Evolutionary conservation across 176 grass and related monocot genomes (phyloP), one percentile per base, ranked within the genome.

Genomic region (Zea luxurians): DNA sequence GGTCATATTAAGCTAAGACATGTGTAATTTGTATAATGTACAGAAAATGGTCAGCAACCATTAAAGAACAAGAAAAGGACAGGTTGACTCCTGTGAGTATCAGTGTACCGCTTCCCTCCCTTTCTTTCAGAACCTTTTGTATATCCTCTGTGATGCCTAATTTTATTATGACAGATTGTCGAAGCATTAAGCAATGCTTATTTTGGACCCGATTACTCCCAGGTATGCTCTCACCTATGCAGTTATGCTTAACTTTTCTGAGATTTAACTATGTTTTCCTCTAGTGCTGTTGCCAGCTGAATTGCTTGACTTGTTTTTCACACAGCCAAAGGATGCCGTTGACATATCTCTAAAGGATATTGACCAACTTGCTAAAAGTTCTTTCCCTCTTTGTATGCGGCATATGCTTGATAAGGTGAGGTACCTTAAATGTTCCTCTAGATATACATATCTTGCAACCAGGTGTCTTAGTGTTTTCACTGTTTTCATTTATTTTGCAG

Each of bases 341-440:
- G 92, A 99, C 73, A 91, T 99, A 87, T 95, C 86, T 76, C 64
- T 92, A 16, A 95, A 99, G 86, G 92, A 99, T 85, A 99, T 99
- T 76, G 86, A 95, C 76, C 85, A 88, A 80, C 83, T 92, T 53
- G 86, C 90, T 75, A 89, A 43, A 82, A 92, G 21, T 75, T 92
- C 96, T 61, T 99, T 99, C 89, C 96, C 96, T 64, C 96, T 99
- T 85, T 99, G 96, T 67, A 99, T 99, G 90, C 75, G 85, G 45
- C 96, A 99, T 82, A 92, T 99, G 77, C 88, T 99, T 87, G 89
- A 84, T 67, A 99, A 95, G 92, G 92, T 92, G 66, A 83, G 44
- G 45, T 49, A 70, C 66, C 48, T 76, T 71, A 66, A 78, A 79
- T 70, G 5, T 68, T 85, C 35, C 16, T 41, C 7, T 83, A 42